Base-by-base conservation (phyloP, 2,329 filamentous ascomycete species). In the Phaeosphaeria sp. region DNA sequence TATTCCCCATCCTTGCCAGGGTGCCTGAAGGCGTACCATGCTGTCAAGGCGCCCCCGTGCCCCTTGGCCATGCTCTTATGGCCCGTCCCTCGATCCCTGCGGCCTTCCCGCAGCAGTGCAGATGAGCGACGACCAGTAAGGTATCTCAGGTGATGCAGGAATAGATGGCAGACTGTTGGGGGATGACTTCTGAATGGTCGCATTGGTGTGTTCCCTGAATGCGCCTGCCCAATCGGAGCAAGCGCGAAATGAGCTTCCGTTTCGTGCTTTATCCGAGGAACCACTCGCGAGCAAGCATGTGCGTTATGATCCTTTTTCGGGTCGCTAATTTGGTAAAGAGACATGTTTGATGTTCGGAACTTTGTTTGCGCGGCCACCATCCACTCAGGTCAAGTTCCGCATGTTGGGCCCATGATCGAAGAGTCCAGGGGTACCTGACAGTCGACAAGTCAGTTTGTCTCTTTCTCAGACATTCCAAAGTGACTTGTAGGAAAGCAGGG, bases 221-320 rank as follows among this genome's bases (percentile, higher is more conserved):
- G 27, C 44, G 56, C 55, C 57, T 64, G 57, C 59, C 53, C 61
- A 42, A 60, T 63, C 55, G 53, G 30, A 36, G 30, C 5, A 36
- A 27, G 25, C n/a, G 20, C 42, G 33, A 18, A 50, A 46, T 48
- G 20, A 22, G n/a, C 25, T 46, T 13, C 30, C 30, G 30, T 36
- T 13, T 36, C 30, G 11, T 13, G 25, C 13, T 13, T 47, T 46
- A 54, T 13, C 52, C 51, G 49, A 36, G 27, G 50, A 24, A n/a
- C 56, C 61, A 60, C 54, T 61, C 56, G 11, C 3, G 15, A 13
- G 6, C 8, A 7, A 36, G 30, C 30, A 36, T 36, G 30, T 36
- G 30, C 30, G 15, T 13, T 36, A 13, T 36, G 30, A 36, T 36
- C 30, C 15, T 13, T 36, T 36, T 36, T 13, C 6, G 30, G 11